Conservation (phyloP, 148 eudicot species). For the Rhododendron mucronatum region DNA sequence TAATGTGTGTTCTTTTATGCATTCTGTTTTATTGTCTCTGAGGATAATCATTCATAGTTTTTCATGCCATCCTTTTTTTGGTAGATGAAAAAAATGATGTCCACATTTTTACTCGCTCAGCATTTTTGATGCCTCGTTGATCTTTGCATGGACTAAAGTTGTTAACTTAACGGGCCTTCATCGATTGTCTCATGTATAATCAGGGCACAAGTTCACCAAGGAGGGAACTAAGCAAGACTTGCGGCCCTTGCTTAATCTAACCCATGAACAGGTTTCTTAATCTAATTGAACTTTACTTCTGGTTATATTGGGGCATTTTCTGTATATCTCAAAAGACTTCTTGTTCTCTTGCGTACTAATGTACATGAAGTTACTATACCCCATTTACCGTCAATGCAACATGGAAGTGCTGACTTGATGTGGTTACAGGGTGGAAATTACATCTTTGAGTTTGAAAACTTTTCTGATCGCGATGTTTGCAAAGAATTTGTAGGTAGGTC, state of each 20-base stretch:
- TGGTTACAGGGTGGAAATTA: slow-evolving; percentile 57
- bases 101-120: not conserved
- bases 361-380: not conserved
- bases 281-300: not conserved
- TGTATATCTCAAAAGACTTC: not conserved
- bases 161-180: not conserved
- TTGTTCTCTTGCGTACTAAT: not conserved
- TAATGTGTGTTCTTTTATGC: not conserved
- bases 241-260: slow-evolving; percentile 55
- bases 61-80: not conserved
- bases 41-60: not conserved
- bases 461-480: slow-evolving; percentile 69
- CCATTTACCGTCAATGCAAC: not conserved
- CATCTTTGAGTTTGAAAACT: slow-evolving; percentile 79
- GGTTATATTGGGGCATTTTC: not conserved
- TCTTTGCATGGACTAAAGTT: not conserved
- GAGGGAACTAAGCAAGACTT: slow-evolving; percentile 46
- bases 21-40: not conserved
- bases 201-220: slow-evolving; percentile 67
- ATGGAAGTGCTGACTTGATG: not conserved
- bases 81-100: not conserved
- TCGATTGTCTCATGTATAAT: slow-evolving; percentile 10
- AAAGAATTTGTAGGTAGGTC: slow-evolving; percentile 69
- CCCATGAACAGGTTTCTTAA: slow-evolving; percentile 39
- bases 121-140: not conserved